A percentile compares a stretch with the other conserved stretches of the same genome.
Evolutionary conservation across 2,329 filamentous ascomycete genomes (phyloP).

Genomic region (Xylariomycetidae sp.): DNA sequence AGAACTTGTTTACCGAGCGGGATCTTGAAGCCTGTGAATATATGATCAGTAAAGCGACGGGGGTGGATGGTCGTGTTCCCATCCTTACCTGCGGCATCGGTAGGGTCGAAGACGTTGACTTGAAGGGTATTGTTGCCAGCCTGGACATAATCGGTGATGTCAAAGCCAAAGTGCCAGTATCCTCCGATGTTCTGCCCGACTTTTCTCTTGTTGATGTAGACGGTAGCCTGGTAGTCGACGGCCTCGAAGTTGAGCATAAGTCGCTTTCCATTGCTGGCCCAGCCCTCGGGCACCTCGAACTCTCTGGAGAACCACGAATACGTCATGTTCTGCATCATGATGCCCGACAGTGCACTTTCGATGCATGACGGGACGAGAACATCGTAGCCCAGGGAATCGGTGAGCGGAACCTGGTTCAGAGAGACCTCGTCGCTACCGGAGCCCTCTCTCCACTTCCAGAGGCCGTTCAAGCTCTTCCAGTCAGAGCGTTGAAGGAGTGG

Average conservation of each 20-base stretch:
- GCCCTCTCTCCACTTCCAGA: conserved; percentile 46
- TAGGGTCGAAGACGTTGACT: conserved; percentile 63
- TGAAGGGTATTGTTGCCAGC: conserved; percentile 50
- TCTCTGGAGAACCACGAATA: conserved; percentile 45
- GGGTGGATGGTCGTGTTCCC: too few species aligned
- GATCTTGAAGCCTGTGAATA: conserved; percentile 38
- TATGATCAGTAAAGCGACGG: neutral
- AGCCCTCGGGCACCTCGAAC: conserved; percentile 43
- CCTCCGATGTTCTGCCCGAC: conserved; percentile 52
- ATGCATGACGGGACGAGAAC: conserved; percentile 16
- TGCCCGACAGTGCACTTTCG: conserved; percentile 39
- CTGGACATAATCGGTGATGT: conserved; percentile 43
- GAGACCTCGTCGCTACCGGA: conserved; percentile 17
- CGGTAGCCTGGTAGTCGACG: conserved; percentile 50
- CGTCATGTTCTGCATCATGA: conserved; percentile 35
- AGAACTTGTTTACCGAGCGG: conserved; percentile 61
- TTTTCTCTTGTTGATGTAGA: conserved; percentile 51
- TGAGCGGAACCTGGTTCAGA: neutral
- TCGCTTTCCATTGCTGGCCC: conserved; percentile 30
- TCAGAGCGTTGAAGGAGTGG: conserved; percentile 47
- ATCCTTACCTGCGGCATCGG: conserved; percentile 37
- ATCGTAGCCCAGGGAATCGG: conserved; percentile 4
- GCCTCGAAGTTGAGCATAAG: conserved; percentile 53
- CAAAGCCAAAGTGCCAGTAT: conserved; percentile 55
- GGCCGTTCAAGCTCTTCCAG: conserved; percentile 53